Evolutionary conservation across 768 basidiomycete species (phyloP).

Genomic region (Hortiboletus campestris): DNA sequence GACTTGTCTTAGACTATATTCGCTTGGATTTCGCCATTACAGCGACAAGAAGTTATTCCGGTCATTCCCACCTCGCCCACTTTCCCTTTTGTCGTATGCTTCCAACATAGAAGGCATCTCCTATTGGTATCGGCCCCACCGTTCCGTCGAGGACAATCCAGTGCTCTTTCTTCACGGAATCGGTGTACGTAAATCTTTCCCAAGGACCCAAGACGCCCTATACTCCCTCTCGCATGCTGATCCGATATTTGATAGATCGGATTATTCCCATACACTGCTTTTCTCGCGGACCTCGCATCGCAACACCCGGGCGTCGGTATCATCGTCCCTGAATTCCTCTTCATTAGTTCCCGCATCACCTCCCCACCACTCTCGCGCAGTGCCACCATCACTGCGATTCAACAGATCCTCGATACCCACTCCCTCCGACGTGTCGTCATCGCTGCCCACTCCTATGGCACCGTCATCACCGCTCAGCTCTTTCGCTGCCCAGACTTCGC

Average conservation of each 20-base stretch:
- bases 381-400: constrained; percentile 42
- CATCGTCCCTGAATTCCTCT: constrained; percentile 57
- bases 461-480: constrained; percentile 54
- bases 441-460: constrained; percentile 62
- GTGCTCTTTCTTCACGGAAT: constrained; percentile 69
- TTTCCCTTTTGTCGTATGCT: constrained; percentile 42
- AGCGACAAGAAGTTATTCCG: constrained; percentile 34
- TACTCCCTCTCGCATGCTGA: background rate
- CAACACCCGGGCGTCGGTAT: constrained; percentile 54
- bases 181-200: constrained; percentile 41
- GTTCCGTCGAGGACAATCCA: constrained; percentile 44
- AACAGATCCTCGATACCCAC: constrained; percentile 44
- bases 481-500: constrained; percentile 37
- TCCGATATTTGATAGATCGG: constrained; percentile 48
- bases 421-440: constrained; percentile 41
- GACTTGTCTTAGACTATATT: constrained; percentile 39
- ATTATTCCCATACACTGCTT: constrained; percentile 52
- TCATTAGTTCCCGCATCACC: constrained; percentile 61
- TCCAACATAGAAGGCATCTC: constrained; percentile 36
- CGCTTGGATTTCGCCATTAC: constrained; percentile 55
- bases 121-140: constrained; percentile 53
- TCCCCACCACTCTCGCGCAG: constrained; percentile 43
- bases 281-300: constrained; percentile 45
- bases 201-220: background rate
- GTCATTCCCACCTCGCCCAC: constrained; percentile 54